These are phyloP conservation scores for Pyrus hybrid DNA, from an alignment of 331 rosid species.

Conservation along the genomic window DNA sequence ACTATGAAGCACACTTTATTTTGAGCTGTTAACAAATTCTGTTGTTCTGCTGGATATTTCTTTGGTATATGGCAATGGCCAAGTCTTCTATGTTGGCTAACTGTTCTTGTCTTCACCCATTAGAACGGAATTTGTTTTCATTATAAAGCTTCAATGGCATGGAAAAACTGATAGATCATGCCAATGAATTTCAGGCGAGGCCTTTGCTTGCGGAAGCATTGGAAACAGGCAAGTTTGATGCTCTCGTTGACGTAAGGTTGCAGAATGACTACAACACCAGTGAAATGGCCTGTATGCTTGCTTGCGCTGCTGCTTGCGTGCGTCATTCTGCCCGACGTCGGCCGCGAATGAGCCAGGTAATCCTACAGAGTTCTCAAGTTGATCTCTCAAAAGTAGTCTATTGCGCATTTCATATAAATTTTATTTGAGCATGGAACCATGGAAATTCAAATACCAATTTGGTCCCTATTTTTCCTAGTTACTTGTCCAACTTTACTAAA, in stretches of 20 bases:
- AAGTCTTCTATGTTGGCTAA: background rate
- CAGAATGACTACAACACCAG: constrained; percentile 29
- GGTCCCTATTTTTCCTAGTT: too few relatives aligned
- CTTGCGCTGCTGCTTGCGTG: constrained; percentile 44
- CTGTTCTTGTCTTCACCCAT: background rate
- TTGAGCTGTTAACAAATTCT: background rate
- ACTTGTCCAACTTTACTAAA: too few relatives aligned
- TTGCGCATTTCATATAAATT: background rate
- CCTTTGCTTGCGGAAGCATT: constrained; percentile 35
- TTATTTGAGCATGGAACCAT: background rate
- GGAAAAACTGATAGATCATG: background rate
- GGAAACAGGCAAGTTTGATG: constrained; percentile 32
- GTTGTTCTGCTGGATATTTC: background rate
- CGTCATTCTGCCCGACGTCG: constrained; percentile 42
- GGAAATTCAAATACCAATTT: background rate
- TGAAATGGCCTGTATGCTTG: constrained; percentile 39
- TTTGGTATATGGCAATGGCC: background rate
- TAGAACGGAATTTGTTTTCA: background rate
- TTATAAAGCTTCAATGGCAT: background rate
- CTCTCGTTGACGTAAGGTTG: constrained; percentile 28
- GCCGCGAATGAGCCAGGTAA: constrained; percentile 52
- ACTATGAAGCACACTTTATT: background rate
- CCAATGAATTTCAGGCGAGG: constrained; percentile 36
- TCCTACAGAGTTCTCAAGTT: background rate
- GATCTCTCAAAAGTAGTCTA: background rate